Percentiles rank a stretch among this genome's conserved stretches.
These are phyloP conservation scores for Blastosporella zonata DNA, from an alignment of 1,284 basidiomycete species.

Conservation along the genomic window DNA sequence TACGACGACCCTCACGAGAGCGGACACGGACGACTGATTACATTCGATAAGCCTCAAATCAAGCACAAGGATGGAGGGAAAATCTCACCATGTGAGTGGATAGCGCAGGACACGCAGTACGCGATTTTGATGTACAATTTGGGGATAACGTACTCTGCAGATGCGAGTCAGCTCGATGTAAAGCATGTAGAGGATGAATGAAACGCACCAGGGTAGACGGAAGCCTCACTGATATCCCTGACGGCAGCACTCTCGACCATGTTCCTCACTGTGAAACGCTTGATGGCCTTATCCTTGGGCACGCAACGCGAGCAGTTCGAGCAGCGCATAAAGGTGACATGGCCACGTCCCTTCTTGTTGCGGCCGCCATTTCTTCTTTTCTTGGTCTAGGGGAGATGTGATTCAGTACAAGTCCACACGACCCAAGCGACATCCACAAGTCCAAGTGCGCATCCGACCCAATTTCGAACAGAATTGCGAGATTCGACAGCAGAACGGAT, in stretches of 20 bases:
- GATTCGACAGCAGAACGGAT: constrained; percentile 15
- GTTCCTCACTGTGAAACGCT: constrained; percentile 99
- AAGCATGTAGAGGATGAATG: background rate
- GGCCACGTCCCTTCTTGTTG: constrained; percentile 98
- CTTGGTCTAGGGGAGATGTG: constrained; percentile 70
- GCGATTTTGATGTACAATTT: constrained; percentile 99
- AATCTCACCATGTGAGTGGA: constrained; percentile 91
- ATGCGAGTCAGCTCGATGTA: background rate
- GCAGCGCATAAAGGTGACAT: constrained; percentile 93
- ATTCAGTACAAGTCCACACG: constrained; percentile 10
- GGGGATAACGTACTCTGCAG: constrained; percentile 90
- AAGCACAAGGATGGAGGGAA: background rate
- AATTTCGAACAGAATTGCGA: constrained; percentile 21
- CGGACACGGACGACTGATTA: constrained; percentile 88
- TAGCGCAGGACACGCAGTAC: constrained; percentile 99
- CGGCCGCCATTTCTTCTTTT: constrained; percentile 98
- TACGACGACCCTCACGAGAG: constrained; percentile 89
- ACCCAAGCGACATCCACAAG: constrained; percentile 31
- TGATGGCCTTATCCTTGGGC: constrained; percentile 99
- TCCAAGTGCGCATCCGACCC: constrained; percentile 33
- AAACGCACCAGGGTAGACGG: constrained; percentile 84
- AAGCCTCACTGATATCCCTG: constrained; percentile 95
- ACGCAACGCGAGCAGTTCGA: constrained; percentile 97
- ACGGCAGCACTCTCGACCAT: constrained; percentile 99
- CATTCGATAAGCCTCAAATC: background rate